These are phyloP conservation scores for Cudoniella acicularis DNA, from an alignment of 495 filamentous ascomycete genomes.

Conservation along the genomic window DNA sequence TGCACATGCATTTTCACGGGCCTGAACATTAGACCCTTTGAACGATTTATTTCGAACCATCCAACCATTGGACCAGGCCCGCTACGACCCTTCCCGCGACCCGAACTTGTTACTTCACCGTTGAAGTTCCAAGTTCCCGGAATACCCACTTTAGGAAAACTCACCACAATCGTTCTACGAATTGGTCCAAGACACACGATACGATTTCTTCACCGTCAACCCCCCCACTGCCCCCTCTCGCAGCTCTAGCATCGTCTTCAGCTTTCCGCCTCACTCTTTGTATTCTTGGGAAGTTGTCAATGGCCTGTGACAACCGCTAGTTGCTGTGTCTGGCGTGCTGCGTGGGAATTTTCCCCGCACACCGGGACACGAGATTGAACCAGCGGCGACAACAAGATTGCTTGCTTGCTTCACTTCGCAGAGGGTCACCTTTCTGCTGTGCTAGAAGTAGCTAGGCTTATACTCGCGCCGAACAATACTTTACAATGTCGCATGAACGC, in stretches of 20 bases:
- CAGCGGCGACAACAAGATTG: slow-evolving; percentile 12
- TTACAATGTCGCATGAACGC: slow-evolving; percentile 30
- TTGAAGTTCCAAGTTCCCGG: not conserved
- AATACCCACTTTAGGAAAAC: slow-evolving; percentile 1
- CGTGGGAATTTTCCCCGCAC: slow-evolving; percentile 53
- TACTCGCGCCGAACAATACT: slow-evolving; percentile 3
- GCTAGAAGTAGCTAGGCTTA: slow-evolving; percentile 1
- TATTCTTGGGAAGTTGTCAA: slow-evolving; percentile 28
- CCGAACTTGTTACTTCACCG: not conserved
- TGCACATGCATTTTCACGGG: not conserved
- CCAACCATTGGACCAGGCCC: not conserved
- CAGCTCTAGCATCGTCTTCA: not conserved
- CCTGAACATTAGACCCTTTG: not conserved
- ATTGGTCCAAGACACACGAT: not conserved
- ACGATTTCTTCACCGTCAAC: not conserved
- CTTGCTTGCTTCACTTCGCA: slow-evolving; percentile 12
- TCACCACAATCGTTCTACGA: not conserved
- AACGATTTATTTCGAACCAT: no score
- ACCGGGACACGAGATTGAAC: slow-evolving; percentile 33
- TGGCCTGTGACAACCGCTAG: slow-evolving; percentile 46
- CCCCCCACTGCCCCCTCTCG: not conserved
- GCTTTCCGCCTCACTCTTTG: not conserved
- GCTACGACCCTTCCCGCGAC: not conserved
- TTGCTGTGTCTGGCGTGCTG: slow-evolving; percentile 38
- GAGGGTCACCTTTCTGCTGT: slow-evolving; percentile 7